Conservation (phyloP, 208 protist genomes). For the Leishmania major region DNA sequence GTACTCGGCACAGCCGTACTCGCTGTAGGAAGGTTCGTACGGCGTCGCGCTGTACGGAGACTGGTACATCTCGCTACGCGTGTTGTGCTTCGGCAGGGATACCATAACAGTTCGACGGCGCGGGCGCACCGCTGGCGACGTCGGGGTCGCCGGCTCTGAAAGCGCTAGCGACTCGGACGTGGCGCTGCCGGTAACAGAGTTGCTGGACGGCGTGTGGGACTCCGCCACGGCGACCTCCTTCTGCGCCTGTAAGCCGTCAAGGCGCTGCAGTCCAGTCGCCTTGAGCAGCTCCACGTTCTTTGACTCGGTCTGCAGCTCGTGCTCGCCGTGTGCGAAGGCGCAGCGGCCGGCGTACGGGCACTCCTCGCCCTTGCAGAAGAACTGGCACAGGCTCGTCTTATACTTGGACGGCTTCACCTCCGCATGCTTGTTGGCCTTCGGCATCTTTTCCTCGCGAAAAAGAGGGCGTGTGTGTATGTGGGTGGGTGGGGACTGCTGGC, state of each 20-base stretch:
- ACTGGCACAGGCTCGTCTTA: conserved; percentile 82
- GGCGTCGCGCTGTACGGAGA: conserved; percentile 23
- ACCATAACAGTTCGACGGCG: conserved; percentile 64
- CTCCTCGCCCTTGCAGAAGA: conserved; percentile 53
- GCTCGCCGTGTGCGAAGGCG: conserved; percentile 83
- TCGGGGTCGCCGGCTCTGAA: conserved; percentile 8
- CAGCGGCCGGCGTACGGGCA: conserved; percentile 78
- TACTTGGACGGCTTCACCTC: conserved; percentile 91
- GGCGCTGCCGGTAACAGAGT: conserved; percentile 22
- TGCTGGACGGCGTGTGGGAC: conserved; percentile 12
- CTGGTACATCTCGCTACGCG: conserved; percentile 30
- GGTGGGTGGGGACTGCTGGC: not conserved
- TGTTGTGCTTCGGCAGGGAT: conserved; percentile 53
- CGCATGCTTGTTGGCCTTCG: conserved; percentile 46
- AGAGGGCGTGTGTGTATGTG: not conserved
- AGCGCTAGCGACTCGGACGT: conserved; percentile 18
- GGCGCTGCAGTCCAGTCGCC: conserved; percentile 65
- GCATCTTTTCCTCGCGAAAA: conserved; percentile 11
- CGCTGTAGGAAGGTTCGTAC: conserved; percentile 25
- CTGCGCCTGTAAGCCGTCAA: conserved; percentile 37
- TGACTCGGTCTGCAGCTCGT: conserved; percentile 75
- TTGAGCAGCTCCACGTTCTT: conserved; percentile 69
- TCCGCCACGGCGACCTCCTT: not conserved
- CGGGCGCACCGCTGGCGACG: conserved; percentile 15
- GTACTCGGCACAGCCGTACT: conserved; percentile 25